Conservation (phyloP, 2,329 filamentous ascomycete species). For the Scedosporium dehoogii region DNA sequence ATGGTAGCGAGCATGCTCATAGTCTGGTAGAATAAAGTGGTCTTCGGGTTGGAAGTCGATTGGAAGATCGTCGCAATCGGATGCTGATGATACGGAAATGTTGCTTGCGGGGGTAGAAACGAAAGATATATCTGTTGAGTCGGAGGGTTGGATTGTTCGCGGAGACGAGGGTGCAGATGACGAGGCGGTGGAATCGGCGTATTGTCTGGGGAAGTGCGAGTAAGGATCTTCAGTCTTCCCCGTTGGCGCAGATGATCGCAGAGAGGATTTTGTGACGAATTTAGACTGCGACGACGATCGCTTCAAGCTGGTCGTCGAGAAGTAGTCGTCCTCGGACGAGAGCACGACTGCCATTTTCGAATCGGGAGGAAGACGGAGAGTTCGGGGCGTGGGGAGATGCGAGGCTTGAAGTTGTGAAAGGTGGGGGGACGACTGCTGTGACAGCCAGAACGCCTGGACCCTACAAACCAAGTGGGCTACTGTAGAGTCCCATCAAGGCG, state of each 20-base stretch:
- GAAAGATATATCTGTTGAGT: conserved; percentile 47
- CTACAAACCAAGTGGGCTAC: neutral
- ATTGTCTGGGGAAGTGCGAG: conserved; percentile 29
- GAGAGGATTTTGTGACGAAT: conserved; percentile 35
- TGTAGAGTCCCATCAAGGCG: neutral
- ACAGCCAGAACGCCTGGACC: neutral
- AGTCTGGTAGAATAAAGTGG: conserved; percentile 34
- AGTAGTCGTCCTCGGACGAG: conserved; percentile 44
- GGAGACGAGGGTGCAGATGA: conserved; percentile 51
- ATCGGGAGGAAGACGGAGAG: neutral
- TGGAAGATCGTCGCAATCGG: conserved; percentile 42
- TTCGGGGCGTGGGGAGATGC: neutral
- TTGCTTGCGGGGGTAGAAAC: conserved; percentile 55
- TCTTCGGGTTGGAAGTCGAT: conserved; percentile 36
- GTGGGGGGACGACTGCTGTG: neutral
- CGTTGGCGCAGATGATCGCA: conserved; percentile 34
- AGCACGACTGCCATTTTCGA: conserved; percentile 37
- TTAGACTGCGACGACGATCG: conserved; percentile 53
- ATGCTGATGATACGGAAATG: conserved; percentile 49
- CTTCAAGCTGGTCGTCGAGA: conserved; percentile 36
- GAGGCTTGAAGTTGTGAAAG: neutral
- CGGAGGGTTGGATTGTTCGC: conserved; percentile 33
- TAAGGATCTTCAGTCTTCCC: conserved; percentile 38
- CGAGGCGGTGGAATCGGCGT: conserved; percentile 31
- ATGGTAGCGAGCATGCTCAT: conserved; percentile 36